A percentile compares a stretch with the other conserved stretches of the same genome.
phyloP scores from a whole-genome alignment of 805 yeast species.

The Candida qinlingensis region DNA sequence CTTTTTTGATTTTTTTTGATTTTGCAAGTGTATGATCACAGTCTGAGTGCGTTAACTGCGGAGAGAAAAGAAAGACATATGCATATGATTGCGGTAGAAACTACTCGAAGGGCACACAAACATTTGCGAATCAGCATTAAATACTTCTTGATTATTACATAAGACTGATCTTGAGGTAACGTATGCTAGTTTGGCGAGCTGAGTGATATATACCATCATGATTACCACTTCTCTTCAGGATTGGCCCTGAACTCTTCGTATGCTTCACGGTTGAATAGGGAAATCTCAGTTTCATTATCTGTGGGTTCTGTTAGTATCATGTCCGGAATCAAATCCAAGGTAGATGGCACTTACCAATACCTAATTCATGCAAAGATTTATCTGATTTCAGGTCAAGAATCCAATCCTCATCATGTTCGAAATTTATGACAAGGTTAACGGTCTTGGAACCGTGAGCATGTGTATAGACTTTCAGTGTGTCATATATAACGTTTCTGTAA shows the following conservation, averaged over 20 bases:
- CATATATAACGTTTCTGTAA: constrained; percentile 67
- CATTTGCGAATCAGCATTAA: too few species aligned
- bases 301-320: constrained; percentile 15
- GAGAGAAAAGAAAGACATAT: too few species aligned
- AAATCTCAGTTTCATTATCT: constrained; percentile 89
- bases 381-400: constrained; percentile 36
- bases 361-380: constrained; percentile 36
- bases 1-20: too few species aligned
- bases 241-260: constrained; percentile 67
- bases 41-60: too few species aligned
- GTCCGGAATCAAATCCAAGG: constrained; percentile 21
- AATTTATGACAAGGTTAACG: constrained; percentile 83
- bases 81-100: too few species aligned
- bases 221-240: constrained; percentile 88
- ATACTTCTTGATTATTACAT: too few species aligned
- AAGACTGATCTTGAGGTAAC: too few species aligned
- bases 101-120: too few species aligned
- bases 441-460: constrained; percentile 95
- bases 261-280: constrained; percentile 65
- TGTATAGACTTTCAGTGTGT: constrained; percentile 80
- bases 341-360: constrained; percentile 21
- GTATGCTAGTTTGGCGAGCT: too few species aligned
- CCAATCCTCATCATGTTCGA: constrained; percentile 82
- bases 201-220: neutral
- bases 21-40: too few species aligned